These are phyloP conservation scores for Marchantia paleacea DNA, from an alignment of 225 moss, liverwort and hornwort genomes.

Conservation along the genomic window DNA sequence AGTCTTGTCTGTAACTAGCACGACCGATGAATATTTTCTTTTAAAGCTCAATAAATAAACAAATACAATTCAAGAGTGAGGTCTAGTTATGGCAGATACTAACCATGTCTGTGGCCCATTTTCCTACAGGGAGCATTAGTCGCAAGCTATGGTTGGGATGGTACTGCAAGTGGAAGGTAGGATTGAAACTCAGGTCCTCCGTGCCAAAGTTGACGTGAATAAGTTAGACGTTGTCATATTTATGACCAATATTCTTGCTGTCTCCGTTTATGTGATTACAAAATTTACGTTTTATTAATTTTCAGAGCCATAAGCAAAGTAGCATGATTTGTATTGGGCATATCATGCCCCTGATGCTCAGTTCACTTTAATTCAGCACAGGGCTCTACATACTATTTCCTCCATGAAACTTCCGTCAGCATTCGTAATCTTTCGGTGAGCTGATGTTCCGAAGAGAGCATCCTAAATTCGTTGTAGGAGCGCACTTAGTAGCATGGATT, in stretches of 20 bases:
- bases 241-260: background rate
- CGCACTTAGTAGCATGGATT: too few species aligned
- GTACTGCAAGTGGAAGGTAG: conserved; percentile 70
- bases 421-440: too few species aligned
- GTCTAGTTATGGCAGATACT: background rate
- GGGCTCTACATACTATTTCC: too few species aligned
- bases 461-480: too few species aligned
- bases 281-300: background rate
- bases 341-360: background rate
- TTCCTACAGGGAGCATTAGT: conserved; percentile 79
- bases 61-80: too few species aligned
- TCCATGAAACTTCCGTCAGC: too few species aligned
- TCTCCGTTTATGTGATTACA: background rate
- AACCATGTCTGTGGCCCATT: background rate
- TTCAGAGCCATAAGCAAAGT: background rate
- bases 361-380: too few species aligned
- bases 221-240: background rate
- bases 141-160: conserved; percentile 88
- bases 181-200: conserved; percentile 4
- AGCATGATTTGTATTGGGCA: background rate
- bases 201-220: background rate
- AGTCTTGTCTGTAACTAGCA: too few species aligned
- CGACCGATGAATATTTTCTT: too few species aligned
- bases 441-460: too few species aligned
- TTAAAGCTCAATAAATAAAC: too few species aligned